Conservation (phyloP, 768 basidiomycete species). For the Kwoniella mangroviensis region DNA sequence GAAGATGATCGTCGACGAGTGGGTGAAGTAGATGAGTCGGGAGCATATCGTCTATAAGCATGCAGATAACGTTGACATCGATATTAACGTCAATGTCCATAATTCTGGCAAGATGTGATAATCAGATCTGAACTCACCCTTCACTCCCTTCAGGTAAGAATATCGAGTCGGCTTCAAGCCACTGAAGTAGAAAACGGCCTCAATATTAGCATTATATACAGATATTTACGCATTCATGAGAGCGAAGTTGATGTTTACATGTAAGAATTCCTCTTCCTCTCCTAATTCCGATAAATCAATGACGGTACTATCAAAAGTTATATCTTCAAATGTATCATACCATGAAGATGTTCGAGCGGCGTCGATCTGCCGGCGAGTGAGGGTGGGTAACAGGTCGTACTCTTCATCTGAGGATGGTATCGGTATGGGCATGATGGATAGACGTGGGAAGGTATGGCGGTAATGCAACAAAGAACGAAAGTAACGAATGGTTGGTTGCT, state of each 20-base stretch:
- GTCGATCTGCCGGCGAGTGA: conserved; percentile 35
- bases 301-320: conserved; percentile 32
- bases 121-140: conserved; percentile 17
- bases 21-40: not conserved
- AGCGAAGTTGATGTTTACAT: conserved; percentile 22
- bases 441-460: conserved; percentile 20
- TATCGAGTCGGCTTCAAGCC: conserved; percentile 49
- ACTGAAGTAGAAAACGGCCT: conserved; percentile 18
- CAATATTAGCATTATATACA: not conserved
- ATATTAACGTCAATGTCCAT: no score
- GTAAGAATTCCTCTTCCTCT: conserved; percentile 42
- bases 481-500: no score
- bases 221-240: not conserved
- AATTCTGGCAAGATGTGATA: no score
- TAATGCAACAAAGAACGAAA: not conserved
- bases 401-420: conserved; percentile 8
- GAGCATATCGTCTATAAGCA: not conserved
- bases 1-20: conserved; percentile 12
- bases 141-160: conserved; percentile 48
- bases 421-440: conserved; percentile 31
- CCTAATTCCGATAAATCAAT: conserved; percentile 41
- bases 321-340: conserved; percentile 36
- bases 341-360: conserved; percentile 45
- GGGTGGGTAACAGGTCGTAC: conserved; percentile 23
- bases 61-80: no score